Base-by-base conservation (phyloP, 257 asterid species). In the Fraxinus pennsylvanica region DNA sequence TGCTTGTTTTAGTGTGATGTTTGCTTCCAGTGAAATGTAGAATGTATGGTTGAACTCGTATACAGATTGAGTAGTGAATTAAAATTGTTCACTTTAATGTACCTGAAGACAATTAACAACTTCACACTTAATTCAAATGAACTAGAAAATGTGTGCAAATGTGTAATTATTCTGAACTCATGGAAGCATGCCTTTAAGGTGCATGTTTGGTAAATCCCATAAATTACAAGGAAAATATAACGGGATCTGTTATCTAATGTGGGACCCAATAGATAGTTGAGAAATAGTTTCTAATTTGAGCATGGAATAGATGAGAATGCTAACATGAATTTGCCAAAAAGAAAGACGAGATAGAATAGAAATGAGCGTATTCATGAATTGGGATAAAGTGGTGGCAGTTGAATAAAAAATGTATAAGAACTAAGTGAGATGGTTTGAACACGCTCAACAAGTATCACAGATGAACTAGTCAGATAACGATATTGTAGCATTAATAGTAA, bases 1-100 rank as follows among this genome's bases (percentile, higher is more conserved):
- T 35, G 25, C 12, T 61, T 25, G 35, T 27, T 22, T 9, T 63
- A 22, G 33, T 27, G 30, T 9, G 17, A 63, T 63, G 29, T 63
- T 63, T 76, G 72, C 71, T 45, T 38, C 39, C 73, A 7, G 33
- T 12, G 22, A 66, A 73, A 63, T 63, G 69, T 63, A 63, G 35
- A 27, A 63, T 25, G 69, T 27, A 61, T 61, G 35, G 1, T 63
- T 63, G 29, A 25, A 12, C 33, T 10, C 4, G 3, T 6, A 0
- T n/a, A 54, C 3, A 54, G 59, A 7, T 54, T 17, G n/a, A 50
- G 27, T 19, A 54, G 27, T 19, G 1, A n/a, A 6, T n/a, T 54
- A 17, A 54, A 54, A 9, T 54, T 54, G 65, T 6, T 54, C 25
- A n/a, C 25, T 54, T 17, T 54, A 54, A 54, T 17, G 22, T 4